Conservation (phyloP, 805 yeast species). For the Wickerhamomyces subpelliculosus region DNA sequence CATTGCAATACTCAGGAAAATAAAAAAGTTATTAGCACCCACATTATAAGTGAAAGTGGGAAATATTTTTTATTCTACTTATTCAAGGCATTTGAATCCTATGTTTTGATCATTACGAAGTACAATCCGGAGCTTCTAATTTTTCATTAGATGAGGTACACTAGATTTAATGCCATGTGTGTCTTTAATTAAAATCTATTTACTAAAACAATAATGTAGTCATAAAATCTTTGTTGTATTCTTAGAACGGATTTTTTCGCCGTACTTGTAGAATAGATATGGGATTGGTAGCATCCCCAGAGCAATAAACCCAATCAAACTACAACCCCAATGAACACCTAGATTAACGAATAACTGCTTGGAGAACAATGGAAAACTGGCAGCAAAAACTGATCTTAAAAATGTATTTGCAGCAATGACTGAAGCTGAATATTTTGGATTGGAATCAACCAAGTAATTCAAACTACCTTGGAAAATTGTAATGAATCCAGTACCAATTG, state of each 20-base stretch:
- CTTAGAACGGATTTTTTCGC: constrained; percentile 30
- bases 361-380: constrained; percentile 55
- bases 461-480: constrained; percentile 53
- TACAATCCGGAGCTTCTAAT: no score
- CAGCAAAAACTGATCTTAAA: constrained; percentile 51
- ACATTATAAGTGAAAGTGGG: no score
- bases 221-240: constrained; percentile 14
- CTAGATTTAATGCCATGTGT: no score
- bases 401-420: constrained; percentile 62
- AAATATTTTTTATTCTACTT: no score
- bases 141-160: no score
- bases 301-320: constrained; percentile 47
- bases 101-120: no score
- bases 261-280: constrained; percentile 43
- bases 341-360: constrained; percentile 42
- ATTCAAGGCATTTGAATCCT: no score
- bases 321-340: constrained; percentile 48
- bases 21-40: no score
- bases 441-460: constrained; percentile 56
- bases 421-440: constrained; percentile 51
- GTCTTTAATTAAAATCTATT: no score
- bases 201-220: no score
- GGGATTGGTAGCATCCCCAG: constrained; percentile 49
- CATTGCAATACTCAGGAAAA: no score
- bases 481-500: constrained; percentile 47